A percentile compares a stretch with the other conserved stretches of the same genome.
phyloP scores from a whole-genome alignment of 495 filamentous ascomycete species.

The Penicillium antarcticum region DNA sequence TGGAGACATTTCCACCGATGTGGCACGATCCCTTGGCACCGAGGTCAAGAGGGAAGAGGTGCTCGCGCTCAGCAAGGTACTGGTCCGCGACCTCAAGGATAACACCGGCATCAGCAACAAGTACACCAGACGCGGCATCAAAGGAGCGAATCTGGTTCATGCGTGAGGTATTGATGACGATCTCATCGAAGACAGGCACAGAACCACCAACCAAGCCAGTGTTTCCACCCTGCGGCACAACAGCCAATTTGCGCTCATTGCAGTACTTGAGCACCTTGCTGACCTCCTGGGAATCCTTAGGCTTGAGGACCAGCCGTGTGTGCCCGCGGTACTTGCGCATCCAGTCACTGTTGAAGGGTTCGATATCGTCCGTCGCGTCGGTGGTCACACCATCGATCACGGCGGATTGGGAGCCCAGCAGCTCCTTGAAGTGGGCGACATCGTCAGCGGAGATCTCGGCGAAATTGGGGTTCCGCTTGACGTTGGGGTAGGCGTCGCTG shows the following conservation, averaged over 20 bases:
- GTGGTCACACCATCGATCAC: constrained; percentile 76
- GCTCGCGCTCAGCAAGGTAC: constrained; percentile 69
- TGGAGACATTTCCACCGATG: constrained; percentile 96
- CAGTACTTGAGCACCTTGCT: constrained; percentile 89
- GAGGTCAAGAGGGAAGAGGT: constrained; percentile 93
- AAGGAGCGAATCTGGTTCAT: constrained; percentile 92
- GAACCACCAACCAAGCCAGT: constrained; percentile 93
- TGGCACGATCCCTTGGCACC: constrained; percentile 98
- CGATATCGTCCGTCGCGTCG: constrained; percentile 73
- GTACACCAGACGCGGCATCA: constrained; percentile 84
- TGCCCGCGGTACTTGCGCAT: constrained; percentile 98
- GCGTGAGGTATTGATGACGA: constrained; percentile 81
- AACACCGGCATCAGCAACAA: constrained; percentile 86
- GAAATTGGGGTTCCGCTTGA: constrained; percentile 76
- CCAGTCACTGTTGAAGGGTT: constrained; percentile 95
- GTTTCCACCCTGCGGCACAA: constrained; percentile 97
- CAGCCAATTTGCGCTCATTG: constrained; percentile 84
- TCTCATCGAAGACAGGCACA: constrained; percentile 96
- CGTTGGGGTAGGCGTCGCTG: constrained; percentile 76
- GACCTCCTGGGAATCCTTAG: constrained; percentile 75
- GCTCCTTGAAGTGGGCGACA: constrained; percentile 71
- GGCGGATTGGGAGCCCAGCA: constrained; percentile 74
- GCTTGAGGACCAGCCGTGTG: constrained; percentile 81
- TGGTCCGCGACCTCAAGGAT: constrained; percentile 87
- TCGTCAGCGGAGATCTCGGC: constrained; percentile 65